Evolutionary conservation across 192 early-diverging fungal species (phyloP).

Genomic region (Pilaira anomala): DNA sequence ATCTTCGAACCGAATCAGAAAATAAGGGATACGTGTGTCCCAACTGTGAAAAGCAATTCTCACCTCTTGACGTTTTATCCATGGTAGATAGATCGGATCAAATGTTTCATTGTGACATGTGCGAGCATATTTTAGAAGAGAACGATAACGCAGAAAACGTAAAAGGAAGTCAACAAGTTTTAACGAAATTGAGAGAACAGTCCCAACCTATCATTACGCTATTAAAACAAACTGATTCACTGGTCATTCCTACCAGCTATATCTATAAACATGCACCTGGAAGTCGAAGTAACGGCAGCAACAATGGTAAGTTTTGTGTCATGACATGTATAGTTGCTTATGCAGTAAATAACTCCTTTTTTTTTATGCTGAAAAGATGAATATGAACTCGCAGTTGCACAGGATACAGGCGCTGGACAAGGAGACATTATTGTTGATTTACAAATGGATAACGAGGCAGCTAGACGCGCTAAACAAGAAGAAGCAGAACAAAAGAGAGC

Average conservation of each 20-base stretch:
- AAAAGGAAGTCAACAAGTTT: conserved; percentile 48
- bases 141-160: conserved; percentile 63
- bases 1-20: conserved; percentile 63
- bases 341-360: not conserved
- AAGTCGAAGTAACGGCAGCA: conserved; percentile 37
- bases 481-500: conserved; percentile 66
- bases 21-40: conserved; percentile 69
- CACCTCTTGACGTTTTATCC: conserved; percentile 58
- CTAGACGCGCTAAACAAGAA: conserved; percentile 56
- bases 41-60: conserved; percentile 54
- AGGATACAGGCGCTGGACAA: conserved; percentile 58
- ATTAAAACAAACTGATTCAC: conserved; percentile 65
- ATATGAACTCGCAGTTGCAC: conserved; percentile 60
- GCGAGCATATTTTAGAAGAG: conserved; percentile 52
- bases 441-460: conserved; percentile 67
- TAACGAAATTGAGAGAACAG: conserved; percentile 67
- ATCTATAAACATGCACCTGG: conserved; percentile 48
- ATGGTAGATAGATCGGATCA: conserved; percentile 42
- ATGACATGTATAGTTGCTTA: not conserved
- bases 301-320: conserved; percentile 31
- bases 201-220: conserved; percentile 69
- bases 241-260: conserved; percentile 56
- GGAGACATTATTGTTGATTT: conserved; percentile 73
- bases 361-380: conserved; percentile 37
- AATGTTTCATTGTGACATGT: conserved; percentile 62